phyloP scores from a whole-genome alignment of 2,329 filamentous ascomycete genomes.

The Pseudogymnoascus sp. region DNA sequence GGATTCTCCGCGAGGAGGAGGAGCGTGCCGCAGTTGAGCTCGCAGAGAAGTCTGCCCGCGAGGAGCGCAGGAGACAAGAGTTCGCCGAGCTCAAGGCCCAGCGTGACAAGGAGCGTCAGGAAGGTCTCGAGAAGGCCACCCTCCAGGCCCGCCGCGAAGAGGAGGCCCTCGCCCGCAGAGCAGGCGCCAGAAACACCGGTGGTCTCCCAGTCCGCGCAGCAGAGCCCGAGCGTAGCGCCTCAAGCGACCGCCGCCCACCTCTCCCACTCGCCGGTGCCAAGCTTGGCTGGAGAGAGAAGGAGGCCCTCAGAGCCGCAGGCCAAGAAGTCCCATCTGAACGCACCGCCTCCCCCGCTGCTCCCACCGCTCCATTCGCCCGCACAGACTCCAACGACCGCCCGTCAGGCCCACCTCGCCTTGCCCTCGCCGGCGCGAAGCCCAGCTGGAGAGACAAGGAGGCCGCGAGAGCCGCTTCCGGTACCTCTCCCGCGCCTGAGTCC shows the following conservation, averaged over 20 bases:
- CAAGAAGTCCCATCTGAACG: slow-evolving; percentile 28
- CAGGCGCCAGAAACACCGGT: slow-evolving; percentile 52
- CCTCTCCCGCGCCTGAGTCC: slow-evolving; percentile 15
- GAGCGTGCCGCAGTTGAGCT: slow-evolving; percentile 74
- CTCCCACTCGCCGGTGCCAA: slow-evolving; percentile 54
- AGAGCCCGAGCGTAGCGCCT: slow-evolving; percentile 34
- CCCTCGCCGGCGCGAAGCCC: slow-evolving; percentile 41
- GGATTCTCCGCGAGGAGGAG: slow-evolving; percentile 70
- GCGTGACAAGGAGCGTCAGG: slow-evolving; percentile 59
- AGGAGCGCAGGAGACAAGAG: slow-evolving; percentile 70
- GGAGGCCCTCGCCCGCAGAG: slow-evolving; percentile 71
- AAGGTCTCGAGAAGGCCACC: slow-evolving; percentile 54
- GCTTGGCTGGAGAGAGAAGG: slow-evolving; percentile 66
- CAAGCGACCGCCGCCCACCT: slow-evolving; percentile 48
- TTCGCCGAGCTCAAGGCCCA: slow-evolving; percentile 59
- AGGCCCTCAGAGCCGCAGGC: slow-evolving; percentile 41
- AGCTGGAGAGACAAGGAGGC: slow-evolving; percentile 54
- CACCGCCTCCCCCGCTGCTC: slow-evolving; percentile 23
- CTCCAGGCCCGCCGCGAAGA: slow-evolving; percentile 77
- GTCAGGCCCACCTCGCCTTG: slow-evolving; percentile 44
- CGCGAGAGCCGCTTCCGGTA: slow-evolving; percentile 34
- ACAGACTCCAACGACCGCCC: slow-evolving; percentile 38
- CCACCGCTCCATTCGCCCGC: slow-evolving; percentile 29
- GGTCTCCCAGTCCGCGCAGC: slow-evolving; percentile 29
- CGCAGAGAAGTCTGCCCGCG: slow-evolving; percentile 70